Evolutionary conservation across 768 basidiomycete genomes (phyloP).

Genomic region (Serendipita vermifera): DNA sequence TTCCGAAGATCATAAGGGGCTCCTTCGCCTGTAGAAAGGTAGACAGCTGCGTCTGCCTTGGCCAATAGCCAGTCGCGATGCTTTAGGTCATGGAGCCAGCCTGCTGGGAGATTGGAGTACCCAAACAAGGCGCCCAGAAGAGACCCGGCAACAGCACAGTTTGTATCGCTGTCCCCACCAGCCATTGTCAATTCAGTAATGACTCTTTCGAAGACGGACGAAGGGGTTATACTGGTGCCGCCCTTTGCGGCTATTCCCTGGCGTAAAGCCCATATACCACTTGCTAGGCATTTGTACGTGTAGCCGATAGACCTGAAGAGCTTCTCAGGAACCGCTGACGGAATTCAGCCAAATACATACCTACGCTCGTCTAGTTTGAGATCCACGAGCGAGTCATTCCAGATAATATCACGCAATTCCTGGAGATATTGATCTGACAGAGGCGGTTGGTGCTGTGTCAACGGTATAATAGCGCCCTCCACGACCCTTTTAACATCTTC

Average conservation of each 20-base stretch:
- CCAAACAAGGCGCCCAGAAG: neutral
- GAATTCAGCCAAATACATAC: neutral
- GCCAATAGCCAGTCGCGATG: neutral
- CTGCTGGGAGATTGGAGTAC: neutral
- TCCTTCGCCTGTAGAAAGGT: slow-evolving; percentile 1
- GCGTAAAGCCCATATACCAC: neutral
- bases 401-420: neutral
- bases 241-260: neutral
- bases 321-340: no score
- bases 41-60: slow-evolving; percentile 5
- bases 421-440: neutral
- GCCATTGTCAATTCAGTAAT: slow-evolving; percentile 7
- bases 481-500: neutral
- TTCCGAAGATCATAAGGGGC: neutral
- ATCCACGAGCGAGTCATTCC: neutral
- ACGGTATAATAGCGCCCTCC: neutral
- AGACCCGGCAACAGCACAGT: slow-evolving; percentile 1
- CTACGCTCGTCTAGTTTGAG: neutral
- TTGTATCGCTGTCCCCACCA: slow-evolving; percentile 6
- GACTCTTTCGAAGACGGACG: neutral
- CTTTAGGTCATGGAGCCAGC: slow-evolving; percentile 1
- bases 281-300: neutral
- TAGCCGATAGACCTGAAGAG: neutral
- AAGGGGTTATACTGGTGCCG: neutral
- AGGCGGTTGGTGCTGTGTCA: neutral